A percentile compares a stretch with the other conserved stretches of the same genome.
These are phyloP conservation scores for Zizania palustris DNA, from an alignment of 202 grass and related monocot species.

Conservation along the genomic window DNA sequence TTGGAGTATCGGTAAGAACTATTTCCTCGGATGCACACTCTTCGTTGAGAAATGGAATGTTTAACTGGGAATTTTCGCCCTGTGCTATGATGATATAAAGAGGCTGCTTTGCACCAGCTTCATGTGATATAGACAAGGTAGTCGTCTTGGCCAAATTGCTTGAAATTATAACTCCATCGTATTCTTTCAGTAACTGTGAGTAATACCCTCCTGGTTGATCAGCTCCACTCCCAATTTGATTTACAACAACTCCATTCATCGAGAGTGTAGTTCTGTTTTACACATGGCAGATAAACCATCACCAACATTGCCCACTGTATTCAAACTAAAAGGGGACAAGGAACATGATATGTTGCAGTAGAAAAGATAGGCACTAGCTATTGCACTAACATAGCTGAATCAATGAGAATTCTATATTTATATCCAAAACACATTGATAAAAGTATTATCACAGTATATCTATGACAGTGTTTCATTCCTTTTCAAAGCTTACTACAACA, in stretches of 20 bases:
- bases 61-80: constrained; percentile 38
- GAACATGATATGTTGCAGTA: not conserved
- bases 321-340: not conserved
- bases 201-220: constrained; percentile 70
- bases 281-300: constrained; percentile 13
- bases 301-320: constrained; percentile 3
- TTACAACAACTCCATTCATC: constrained; percentile 55
- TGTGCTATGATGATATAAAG: constrained; percentile 65
- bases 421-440: not conserved
- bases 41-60: constrained; percentile 49
- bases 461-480: no score
- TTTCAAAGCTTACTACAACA: not conserved
- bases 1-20: constrained; percentile 53
- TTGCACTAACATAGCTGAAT: not conserved
- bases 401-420: not conserved
- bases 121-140: constrained; percentile 52
- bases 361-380: not conserved
- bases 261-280: constrained; percentile 71
- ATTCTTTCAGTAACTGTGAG: constrained; percentile 80
- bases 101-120: constrained; percentile 71
- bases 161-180: constrained; percentile 72
- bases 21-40: constrained; percentile 49
- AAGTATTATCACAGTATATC: no score
- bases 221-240: constrained; percentile 59
- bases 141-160: constrained; percentile 58